Percentiles rank a stretch among this genome's conserved stretches.
Evolutionary conservation across 352 stramenopile genomes (phyloP).

Genomic region (Globisporangium splendens): DNA sequence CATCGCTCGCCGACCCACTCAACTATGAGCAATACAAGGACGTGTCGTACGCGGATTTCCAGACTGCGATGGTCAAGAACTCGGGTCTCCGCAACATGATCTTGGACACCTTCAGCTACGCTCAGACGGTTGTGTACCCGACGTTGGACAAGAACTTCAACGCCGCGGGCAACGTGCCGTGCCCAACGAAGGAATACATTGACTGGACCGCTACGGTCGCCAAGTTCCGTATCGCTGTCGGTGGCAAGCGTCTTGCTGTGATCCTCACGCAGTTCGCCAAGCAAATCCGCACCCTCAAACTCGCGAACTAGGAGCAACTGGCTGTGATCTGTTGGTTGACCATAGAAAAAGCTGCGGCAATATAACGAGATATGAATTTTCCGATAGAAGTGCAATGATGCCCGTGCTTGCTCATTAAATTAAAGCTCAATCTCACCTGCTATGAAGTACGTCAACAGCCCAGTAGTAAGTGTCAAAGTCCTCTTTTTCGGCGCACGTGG

Average conservation of each 20-base stretch:
- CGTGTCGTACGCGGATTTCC: slow-evolving; percentile 30
- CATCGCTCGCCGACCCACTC: slow-evolving; percentile 27
- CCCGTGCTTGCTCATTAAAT: too few species aligned
- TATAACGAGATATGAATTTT: too few species aligned
- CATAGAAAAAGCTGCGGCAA: too few species aligned
- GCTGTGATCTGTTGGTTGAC: too few species aligned
- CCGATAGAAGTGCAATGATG: too few species aligned
- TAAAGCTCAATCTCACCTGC: too few species aligned
- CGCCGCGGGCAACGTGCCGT: slow-evolving; percentile 12
- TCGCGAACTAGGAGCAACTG: slow-evolving; percentile 20
- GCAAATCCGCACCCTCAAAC: slow-evolving; percentile 36
- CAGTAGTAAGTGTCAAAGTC: too few species aligned
- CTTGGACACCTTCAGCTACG: slow-evolving; percentile 45
- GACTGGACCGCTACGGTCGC: slow-evolving; percentile 25
- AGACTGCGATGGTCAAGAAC: slow-evolving; percentile 24
- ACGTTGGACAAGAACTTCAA: slow-evolving; percentile 29
- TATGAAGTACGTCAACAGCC: too few species aligned
- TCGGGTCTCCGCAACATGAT: slow-evolving; percentile 25
- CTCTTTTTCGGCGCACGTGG: too few species aligned
- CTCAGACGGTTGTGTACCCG: slow-evolving; percentile 34
- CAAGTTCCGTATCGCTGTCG: slow-evolving; percentile 48
- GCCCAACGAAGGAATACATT: slow-evolving; percentile 29
- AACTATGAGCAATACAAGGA: slow-evolving; percentile 39
- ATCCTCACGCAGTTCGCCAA: slow-evolving; percentile 56
- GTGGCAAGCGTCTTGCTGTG: slow-evolving; percentile 46